Percentiles rank a stretch among this genome's conserved stretches.
These are phyloP conservation scores for Chalciporus sphaerocephalus DNA, from an alignment of 768 basidiomycete species.

Conservation along the genomic window DNA sequence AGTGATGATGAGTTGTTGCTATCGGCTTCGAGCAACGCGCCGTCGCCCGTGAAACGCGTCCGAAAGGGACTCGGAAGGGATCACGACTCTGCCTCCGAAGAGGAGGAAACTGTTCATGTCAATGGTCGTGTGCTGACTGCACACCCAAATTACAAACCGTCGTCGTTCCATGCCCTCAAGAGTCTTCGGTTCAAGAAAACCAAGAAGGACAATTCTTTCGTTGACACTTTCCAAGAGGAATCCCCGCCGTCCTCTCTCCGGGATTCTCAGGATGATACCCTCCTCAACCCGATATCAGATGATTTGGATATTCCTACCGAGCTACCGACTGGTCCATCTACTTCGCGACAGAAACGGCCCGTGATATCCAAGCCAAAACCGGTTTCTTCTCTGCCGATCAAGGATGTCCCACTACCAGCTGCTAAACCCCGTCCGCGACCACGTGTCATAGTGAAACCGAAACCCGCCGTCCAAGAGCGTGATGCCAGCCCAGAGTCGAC, in stretches of 20 bases:
- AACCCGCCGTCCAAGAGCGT: neutral
- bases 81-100: neutral
- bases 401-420: neutral
- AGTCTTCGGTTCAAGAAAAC: slow-evolving; percentile 35
- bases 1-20: slow-evolving; percentile 31
- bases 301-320: slow-evolving; percentile 7
- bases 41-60: slow-evolving; percentile 9
- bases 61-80: slow-evolving; percentile 11
- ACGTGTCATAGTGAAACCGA: slow-evolving; percentile 3
- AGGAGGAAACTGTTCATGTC: slow-evolving; percentile 13
- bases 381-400: neutral
- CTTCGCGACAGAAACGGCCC: slow-evolving; percentile 2
- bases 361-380: slow-evolving; percentile 2
- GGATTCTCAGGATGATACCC: slow-evolving; percentile 21
- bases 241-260: slow-evolving; percentile 18
- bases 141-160: slow-evolving; percentile 25
- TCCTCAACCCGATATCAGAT: slow-evolving; percentile 18
- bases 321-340: neutral
- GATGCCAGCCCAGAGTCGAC: slow-evolving; percentile 18
- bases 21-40: slow-evolving; percentile 16
- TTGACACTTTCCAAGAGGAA: neutral
- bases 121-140: slow-evolving; percentile 13
- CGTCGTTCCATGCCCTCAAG: slow-evolving; percentile 3
- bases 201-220: slow-evolving; percentile 10
- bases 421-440: slow-evolving; percentile 14